Evolutionary conservation across 352 stramenopile species (phyloP).

Genomic region (Phytophthora cactorum): DNA sequence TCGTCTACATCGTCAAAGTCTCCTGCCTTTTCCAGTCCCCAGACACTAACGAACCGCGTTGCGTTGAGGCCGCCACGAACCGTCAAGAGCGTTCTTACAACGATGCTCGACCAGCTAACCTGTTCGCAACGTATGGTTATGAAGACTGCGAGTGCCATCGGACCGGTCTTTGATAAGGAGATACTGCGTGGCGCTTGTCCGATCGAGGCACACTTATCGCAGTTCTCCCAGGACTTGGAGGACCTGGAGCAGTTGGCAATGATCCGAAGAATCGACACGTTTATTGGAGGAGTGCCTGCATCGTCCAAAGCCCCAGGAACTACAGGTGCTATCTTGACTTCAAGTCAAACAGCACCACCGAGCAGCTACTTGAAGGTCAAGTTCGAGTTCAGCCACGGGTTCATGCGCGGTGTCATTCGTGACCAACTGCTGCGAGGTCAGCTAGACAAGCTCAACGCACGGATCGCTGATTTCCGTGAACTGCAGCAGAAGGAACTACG

Average conservation of each 20-base stretch:
- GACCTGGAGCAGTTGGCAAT: constrained; percentile 78
- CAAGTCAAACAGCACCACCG: constrained; percentile 27
- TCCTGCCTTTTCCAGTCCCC: constrained; percentile 11
- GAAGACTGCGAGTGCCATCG: constrained; percentile 88
- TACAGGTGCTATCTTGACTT: constrained; percentile 12
- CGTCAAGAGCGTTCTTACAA: constrained; percentile 86
- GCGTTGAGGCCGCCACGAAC: constrained; percentile 73
- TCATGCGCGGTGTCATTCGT: constrained; percentile 86
- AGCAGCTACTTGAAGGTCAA: constrained; percentile 70
- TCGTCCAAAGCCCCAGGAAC: constrained; percentile 24
- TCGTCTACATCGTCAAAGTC: constrained; percentile 18
- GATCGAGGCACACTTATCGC: constrained; percentile 73
- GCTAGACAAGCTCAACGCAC: constrained; percentile 79
- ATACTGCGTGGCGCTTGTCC: constrained; percentile 69
- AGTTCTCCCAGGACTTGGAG: constrained; percentile 72
- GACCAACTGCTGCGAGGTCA: constrained; percentile 85
- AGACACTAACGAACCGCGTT: constrained; percentile 75
- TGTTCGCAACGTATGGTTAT: constrained; percentile 88
- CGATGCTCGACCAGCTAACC: constrained; percentile 81
- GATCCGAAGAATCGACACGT: constrained; percentile 80
- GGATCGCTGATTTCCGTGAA: constrained; percentile 75
- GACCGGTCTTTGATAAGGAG: constrained; percentile 77
- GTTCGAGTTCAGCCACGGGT: constrained; percentile 87
- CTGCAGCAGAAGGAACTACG: constrained; percentile 80
- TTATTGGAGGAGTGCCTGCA: constrained; percentile 67